Evolutionary conservation across 140 eudicot genomes (phyloP).

Genomic region (Stevia rebaudiana): DNA sequence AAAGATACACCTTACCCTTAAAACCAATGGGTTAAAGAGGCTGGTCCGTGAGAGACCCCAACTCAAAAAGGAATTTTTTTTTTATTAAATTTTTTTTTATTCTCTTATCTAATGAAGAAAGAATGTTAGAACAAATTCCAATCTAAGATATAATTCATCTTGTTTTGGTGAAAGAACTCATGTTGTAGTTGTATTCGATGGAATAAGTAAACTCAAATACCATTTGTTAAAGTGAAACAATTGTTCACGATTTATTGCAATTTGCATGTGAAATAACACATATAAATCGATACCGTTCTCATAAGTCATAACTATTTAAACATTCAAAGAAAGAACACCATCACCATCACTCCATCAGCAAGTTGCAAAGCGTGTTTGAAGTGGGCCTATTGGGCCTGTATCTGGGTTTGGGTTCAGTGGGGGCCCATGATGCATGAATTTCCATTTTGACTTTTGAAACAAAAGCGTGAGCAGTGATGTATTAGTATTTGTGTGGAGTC

Average conservation of each 20-base stretch:
- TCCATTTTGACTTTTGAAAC: neutral
- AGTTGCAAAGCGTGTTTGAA: neutral
- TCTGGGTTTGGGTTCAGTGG: too few relatives aligned
- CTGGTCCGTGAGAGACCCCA: too few relatives aligned
- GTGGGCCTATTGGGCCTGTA: too few relatives aligned
- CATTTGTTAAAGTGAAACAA: neutral
- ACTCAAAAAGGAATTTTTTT: too few relatives aligned
- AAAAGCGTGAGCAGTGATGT: slow-evolving; percentile 16
- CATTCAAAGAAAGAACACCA: neutral
- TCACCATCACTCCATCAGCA: neutral
- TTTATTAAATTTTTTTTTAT: too few relatives aligned
- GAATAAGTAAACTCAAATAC: neutral
- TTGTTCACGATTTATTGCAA: neutral
- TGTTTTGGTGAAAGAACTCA: too few relatives aligned
- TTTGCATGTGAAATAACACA: too few relatives aligned
- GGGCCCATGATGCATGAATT: neutral
- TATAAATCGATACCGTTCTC: neutral
- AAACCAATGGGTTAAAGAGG: too few relatives aligned
- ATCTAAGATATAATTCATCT: too few relatives aligned
- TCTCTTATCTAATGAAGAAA: too few relatives aligned
- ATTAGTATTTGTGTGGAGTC: slow-evolving; percentile 10
- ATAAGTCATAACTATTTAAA: neutral
- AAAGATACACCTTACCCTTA: too few relatives aligned
- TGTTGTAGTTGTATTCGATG: neutral
- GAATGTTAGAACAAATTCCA: too few relatives aligned